Evolutionary conservation across 2,329 filamentous ascomycete genomes (phyloP).

Genomic region (Verticillium albo-atrum): DNA sequence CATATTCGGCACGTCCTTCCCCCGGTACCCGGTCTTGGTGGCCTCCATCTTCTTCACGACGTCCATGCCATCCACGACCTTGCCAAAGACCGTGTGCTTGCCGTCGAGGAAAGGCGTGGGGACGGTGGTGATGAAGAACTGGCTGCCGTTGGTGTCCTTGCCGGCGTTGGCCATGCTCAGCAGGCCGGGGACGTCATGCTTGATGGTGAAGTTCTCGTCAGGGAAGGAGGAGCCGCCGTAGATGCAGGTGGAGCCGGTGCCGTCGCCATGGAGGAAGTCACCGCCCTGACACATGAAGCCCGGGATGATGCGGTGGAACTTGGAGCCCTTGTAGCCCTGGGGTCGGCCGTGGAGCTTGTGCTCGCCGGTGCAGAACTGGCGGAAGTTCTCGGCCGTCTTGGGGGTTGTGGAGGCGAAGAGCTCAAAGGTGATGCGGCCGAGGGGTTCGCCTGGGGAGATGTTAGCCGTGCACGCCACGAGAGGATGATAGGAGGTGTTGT

Average conservation of each 20-base stretch:
- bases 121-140: conserved; percentile 96
- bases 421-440: conserved; percentile 86
- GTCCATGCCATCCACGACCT: conserved; percentile 85
- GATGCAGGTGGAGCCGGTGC: conserved; percentile 82
- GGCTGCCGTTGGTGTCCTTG: conserved; percentile 86
- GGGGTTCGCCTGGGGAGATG: conserved; percentile 62
- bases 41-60: conserved; percentile 90
- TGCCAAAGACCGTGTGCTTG: conserved; percentile 95
- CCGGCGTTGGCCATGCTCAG: conserved; percentile 95
- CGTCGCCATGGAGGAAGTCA: conserved; percentile 91
- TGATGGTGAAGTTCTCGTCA: conserved; percentile 83
- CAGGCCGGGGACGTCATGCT: conserved; percentile 75
- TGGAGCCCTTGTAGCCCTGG: conserved; percentile 91
- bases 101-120: conserved; percentile 82
- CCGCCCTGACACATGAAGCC: conserved; percentile 98
- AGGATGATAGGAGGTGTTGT: too few relatives aligned
- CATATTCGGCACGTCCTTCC: conserved; percentile 75
- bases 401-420: conserved; percentile 82
- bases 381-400: conserved; percentile 92
- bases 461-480: too few relatives aligned
- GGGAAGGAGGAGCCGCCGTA: conserved; percentile 81
- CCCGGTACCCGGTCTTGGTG: conserved; percentile 70
- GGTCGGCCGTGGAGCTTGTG: conserved; percentile 67
- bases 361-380: conserved; percentile 94
- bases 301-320: conserved; percentile 92